Base-by-base conservation (phyloP, 2,329 filamentous ascomycete genomes). In the Rhinocladiella similis region DNA sequence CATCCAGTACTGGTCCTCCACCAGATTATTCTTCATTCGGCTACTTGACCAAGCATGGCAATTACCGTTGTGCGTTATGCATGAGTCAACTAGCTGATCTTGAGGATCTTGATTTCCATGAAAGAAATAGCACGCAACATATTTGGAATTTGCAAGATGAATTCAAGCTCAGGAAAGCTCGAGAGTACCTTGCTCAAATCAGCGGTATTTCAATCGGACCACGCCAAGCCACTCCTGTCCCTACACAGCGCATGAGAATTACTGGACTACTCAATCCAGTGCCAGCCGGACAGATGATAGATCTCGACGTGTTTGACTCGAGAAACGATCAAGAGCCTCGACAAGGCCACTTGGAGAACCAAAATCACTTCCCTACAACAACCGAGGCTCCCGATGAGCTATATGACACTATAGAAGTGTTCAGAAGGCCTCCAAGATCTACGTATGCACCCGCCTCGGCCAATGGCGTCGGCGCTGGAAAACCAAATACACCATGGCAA, bases 21-120 rank as follows among this genome's bases (percentile, higher is more conserved):
- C 5, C 29, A 10, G 18, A 25, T 13, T n/a, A n/a, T 29, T 38
- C 25, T 16, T 41, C 20, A 25, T 62, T 59, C 25, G 54, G 56
- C 12, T 62, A 57, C 22, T 45, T 59, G 1, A 57, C 59, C 7
- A 59, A 51, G 13, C 20, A 54, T 5, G 59, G 59, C 25, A 39
- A 57, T 13, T 57, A 53, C 38, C 53, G 59, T 10, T 62, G 59
- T 47, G 59, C 56, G 5, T 41, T 62, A 13, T 62, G 59, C 33
- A 27, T 53, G 33, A 59, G 53, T 36, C 56, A 62, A 29, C 51
- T 62, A 6, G 47, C 56, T 7, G 53, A 41, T 29, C 36, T 54
- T 25, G 38, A 54, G 19, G 59, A 56, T 13, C 56, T 62, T 10
- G 35, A 47, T 22, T 46, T 42, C n/a, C 59, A 62, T 14, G 54